Evolutionary conservation across 805 yeast species (phyloP), one percentile per base, ranked within the genome.

Genomic region (Candida manassasensis): DNA sequence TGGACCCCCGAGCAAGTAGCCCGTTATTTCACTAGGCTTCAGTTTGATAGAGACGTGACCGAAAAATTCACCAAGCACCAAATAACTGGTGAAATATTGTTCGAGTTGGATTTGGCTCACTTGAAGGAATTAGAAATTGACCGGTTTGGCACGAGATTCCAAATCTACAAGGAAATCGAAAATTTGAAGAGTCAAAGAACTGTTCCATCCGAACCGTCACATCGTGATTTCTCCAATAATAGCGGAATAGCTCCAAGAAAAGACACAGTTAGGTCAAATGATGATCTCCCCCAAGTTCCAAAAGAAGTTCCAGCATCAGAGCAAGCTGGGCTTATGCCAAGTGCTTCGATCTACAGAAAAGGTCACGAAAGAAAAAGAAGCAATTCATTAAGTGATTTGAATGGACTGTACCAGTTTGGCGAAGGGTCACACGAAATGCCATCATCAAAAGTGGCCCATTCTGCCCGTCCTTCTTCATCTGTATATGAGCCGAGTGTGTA

Each of bases 91-190:
- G 65, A 77, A 4, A 90, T 93, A 36, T 61, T 93, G 29, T 67
- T 93, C 35, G 94, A 89, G 58, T 69, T 93, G 42, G 97, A 90
- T 50, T 69, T 90, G 42, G 73, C 86, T 1, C 84, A 84, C 50
- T 70, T 93, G 50, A 93, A 90, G 55, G 99, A 93, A 58, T 67
- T 93, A 39, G 98, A 89, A 38, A 90, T 93, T 35, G 71, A 77
- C 32, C 84, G 95, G 3, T 93, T 93, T 63, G 99, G 99, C 18
- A 89, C 96, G 0, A 73, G 99, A 44, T 93, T 88, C 59, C 96
- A 89, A 56, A 77, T 93, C 31, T 81, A 78, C 59, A 88, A 87
- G 53, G 95, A 86, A 54, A 90, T 93, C 48, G 95, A 86, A 55
- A 74, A 78, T 24, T 63, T 83, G 48, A 69, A 69, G 40, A 19